Evolutionary conservation across 163 green algal genomes (phyloP).

Genomic region (Prototheca cutis): DNA sequence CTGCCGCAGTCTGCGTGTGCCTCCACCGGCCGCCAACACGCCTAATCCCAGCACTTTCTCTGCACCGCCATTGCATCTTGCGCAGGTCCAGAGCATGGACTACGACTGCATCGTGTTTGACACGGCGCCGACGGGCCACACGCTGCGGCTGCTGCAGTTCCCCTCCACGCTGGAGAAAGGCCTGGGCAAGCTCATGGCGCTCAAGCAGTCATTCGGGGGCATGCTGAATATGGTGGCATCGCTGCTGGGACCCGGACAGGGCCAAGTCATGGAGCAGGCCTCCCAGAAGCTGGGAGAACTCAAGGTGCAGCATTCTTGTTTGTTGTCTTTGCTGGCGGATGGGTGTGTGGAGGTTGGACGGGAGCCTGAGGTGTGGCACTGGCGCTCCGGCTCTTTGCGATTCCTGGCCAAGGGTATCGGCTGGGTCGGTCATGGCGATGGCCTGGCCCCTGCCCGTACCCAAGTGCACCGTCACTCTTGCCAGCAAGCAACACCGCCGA

Average conservation of each 20-base stretch:
- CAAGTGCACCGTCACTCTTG: no score
- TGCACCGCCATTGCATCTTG: no score
- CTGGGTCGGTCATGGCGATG: no score
- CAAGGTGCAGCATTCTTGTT: constrained; percentile 30
- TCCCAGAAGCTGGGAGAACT: constrained; percentile 57
- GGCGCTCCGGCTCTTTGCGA: no score
- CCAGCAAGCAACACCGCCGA: no score
- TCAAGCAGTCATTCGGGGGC: constrained; percentile 70
- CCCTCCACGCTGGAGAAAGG: constrained; percentile 85
- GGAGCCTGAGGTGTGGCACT: background rate
- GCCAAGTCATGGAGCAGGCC: constrained; percentile 8
- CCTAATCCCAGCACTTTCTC: no score
- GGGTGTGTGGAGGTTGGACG: background rate
- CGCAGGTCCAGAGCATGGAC: constrained; percentile 91
- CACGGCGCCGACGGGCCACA: constrained; percentile 88
- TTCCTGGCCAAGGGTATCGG: no score
- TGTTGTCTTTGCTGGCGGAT: background rate
- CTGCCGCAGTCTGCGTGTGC: no score
- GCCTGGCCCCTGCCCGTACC: no score
- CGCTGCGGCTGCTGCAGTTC: constrained; percentile 89
- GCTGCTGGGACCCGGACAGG: constrained; percentile 27
- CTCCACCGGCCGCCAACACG: no score
- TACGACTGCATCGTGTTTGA: constrained; percentile 94
- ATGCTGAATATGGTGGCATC: constrained; percentile 51
- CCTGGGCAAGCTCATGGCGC: constrained; percentile 74